Base-by-base conservation (phyloP, 768 basidiomycete species). In the Panellus pusillus region DNA sequence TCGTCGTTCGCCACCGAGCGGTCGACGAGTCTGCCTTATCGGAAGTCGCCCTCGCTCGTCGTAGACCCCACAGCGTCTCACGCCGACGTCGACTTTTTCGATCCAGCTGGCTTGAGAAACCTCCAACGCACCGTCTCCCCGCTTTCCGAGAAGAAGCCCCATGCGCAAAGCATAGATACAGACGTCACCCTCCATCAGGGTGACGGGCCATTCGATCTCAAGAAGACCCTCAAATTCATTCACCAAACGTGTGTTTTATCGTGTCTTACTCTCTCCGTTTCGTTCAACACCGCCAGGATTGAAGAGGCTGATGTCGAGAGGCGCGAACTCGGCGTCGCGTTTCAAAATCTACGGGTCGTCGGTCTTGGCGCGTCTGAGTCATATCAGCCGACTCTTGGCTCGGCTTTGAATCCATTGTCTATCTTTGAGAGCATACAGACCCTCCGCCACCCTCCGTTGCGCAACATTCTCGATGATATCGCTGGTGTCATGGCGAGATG, bases 401-500 rank as follows among this genome's bases (percentile, higher is more conserved):
- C 82, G 17, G 65, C 79, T 4, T 71, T 84, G 47, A 78, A 81
- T 54, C 78, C 76, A 1, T 51, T 66, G 31, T 65, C 75, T 8
- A 63, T 82, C 9, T 4, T 79, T 3, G 67, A 72, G 28, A 68
- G 64, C 5, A 61, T 89, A 1, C 75, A 75, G 29, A 71, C 70
- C 1, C 44, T 73, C 6, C 74, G 82, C 28, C 83, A 89, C 45
- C 87, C 90, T 1, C 80, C 82, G 9, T 66, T 86, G 1, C 78
- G 83, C 18, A 79, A 77, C 53, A 87, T 90, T 43, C 70, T 91
- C 32, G 72, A 75, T 17, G 78, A 74, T 13, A 84, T 90, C 54
- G 81, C 86, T 37, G 88, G 87, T 9, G 73, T 81, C 2, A 74
- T 89, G 86, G 87, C 14, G 87, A 91, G 70, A 89, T 91, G 89